phyloP scores from a whole-genome alignment of 148 eudicot genomes.

The Polygonum aviculare region DNA sequence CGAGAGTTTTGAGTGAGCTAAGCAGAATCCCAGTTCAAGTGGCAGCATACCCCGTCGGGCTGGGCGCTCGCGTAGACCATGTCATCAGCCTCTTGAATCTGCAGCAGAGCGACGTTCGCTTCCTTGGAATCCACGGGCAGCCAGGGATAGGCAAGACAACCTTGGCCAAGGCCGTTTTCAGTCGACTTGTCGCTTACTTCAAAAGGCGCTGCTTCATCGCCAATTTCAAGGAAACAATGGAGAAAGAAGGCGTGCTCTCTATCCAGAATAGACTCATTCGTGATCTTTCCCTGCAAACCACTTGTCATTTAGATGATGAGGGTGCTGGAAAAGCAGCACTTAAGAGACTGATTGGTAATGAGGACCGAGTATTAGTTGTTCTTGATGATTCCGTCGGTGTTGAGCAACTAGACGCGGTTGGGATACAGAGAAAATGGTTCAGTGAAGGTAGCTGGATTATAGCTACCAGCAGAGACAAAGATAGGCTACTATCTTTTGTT shows the following conservation, averaged over 20 bases:
- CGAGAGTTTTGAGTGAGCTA: slow-evolving; percentile 31
- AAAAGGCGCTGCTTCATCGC: slow-evolving; percentile 35
- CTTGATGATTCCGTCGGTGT: slow-evolving; percentile 42
- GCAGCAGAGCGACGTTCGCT: slow-evolving; percentile 15
- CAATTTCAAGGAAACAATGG: slow-evolving; percentile 30
- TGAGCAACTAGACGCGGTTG: slow-evolving; percentile 24
- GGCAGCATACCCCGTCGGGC: slow-evolving; percentile 34
- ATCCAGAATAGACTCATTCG: slow-evolving; percentile 21
- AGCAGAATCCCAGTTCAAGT: slow-evolving; percentile 39
- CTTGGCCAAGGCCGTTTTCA: slow-evolving; percentile 50
- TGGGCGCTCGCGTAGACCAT: slow-evolving; percentile 28
- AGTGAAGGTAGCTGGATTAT: slow-evolving; percentile 46
- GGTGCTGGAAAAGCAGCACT: slow-evolving; percentile 9
- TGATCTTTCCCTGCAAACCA: slow-evolving; percentile 18
- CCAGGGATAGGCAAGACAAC: slow-evolving; percentile 74
- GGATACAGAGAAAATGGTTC: slow-evolving; percentile 27
- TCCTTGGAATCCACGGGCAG: slow-evolving; percentile 46
- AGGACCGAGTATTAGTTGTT: slow-evolving; percentile 32
- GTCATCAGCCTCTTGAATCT: slow-evolving; percentile 22
- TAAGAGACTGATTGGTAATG: neutral
- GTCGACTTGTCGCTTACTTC: slow-evolving; percentile 34
- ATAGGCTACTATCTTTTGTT: slow-evolving; percentile 9
- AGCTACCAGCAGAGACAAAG: slow-evolving; percentile 37
- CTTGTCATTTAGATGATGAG: slow-evolving; percentile 1
- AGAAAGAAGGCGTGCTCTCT: slow-evolving; percentile 16